phyloP scores from a whole-genome alignment of 768 basidiomycete genomes.

The Kwoniella sp. region DNA sequence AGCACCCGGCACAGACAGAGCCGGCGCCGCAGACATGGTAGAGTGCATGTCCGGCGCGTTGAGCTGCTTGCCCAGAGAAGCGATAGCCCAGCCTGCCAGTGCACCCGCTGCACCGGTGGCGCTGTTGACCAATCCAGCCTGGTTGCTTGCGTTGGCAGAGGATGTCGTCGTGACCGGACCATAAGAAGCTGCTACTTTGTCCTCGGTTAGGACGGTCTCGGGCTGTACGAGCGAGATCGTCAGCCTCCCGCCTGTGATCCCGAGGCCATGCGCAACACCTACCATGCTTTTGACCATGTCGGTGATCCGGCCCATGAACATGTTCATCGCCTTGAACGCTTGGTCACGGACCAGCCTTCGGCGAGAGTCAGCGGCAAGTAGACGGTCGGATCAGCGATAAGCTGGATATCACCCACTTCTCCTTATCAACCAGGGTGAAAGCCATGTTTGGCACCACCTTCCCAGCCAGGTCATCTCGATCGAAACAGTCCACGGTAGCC shows the following conservation, averaged over 20 bases:
- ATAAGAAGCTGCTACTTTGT: conserved; percentile 34
- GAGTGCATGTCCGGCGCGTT: conserved; percentile 67
- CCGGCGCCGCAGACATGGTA: conserved; percentile 55
- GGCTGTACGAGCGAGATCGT: conserved; percentile 53
- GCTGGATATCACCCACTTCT: conserved; percentile 65
- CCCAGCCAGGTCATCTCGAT: conserved; percentile 76
- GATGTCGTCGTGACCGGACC: conserved; percentile 45
- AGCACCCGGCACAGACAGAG: conserved; percentile 24
- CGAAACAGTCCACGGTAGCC: conserved; percentile 87
- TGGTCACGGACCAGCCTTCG: conserved; percentile 86
- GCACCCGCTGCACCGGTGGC: conserved; percentile 88
- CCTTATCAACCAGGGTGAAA: conserved; percentile 76
- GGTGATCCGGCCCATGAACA: conserved; percentile 81
- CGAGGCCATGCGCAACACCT: conserved; percentile 15
- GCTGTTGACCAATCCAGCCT: conserved; percentile 65
- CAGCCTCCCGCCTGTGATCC: background rate
- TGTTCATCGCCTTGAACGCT: conserved; percentile 85
- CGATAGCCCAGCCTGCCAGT: conserved; percentile 93
- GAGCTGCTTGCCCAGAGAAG: conserved; percentile 79
- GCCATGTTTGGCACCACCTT: conserved; percentile 85
- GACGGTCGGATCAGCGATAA: too few relatives aligned
- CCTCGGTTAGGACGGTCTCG: conserved; percentile 54
- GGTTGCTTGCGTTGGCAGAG: conserved; percentile 37
- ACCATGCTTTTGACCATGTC: conserved; percentile 78
- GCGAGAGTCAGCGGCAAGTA: background rate